Evolutionary conservation across 805 yeast species (phyloP).

Genomic region (Starmerella davenportii): DNA sequence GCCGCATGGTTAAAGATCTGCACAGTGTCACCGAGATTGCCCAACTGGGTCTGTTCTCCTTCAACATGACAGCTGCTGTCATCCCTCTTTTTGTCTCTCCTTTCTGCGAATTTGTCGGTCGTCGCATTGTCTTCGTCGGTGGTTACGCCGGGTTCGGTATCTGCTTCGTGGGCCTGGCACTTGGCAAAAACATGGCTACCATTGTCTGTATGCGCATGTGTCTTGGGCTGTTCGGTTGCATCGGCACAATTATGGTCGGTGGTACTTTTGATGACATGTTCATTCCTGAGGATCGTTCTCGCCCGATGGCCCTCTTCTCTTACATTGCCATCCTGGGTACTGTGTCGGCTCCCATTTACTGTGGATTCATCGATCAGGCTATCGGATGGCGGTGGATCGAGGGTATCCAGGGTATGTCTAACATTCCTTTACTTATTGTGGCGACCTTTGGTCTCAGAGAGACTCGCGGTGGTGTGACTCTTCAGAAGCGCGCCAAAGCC

Average conservation of each 20-base stretch:
- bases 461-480: constrained; percentile 39
- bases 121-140: constrained; percentile 32
- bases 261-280: constrained; percentile 60
- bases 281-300: constrained; percentile 39
- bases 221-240: constrained; percentile 57
- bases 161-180: constrained; percentile 28
- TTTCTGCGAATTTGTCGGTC: constrained; percentile 38
- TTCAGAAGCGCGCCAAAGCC: constrained; percentile 33
- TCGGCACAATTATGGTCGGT: constrained; percentile 58
- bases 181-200: constrained; percentile 42
- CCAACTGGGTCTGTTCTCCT: constrained; percentile 39
- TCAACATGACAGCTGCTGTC: constrained; percentile 45
- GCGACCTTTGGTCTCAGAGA: constrained; percentile 38
- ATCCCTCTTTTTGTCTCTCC: constrained; percentile 50
- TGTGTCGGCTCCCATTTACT: constrained; percentile 43
- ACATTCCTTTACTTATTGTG: constrained; percentile 35
- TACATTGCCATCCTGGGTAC: constrained; percentile 47
- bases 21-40: constrained; percentile 48
- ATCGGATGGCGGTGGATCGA: constrained; percentile 59
- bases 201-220: constrained; percentile 46
- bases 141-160: constrained; percentile 33
- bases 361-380: constrained; percentile 43
- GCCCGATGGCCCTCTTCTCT: constrained; percentile 50
- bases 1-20: constrained; percentile 37
- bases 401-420: constrained; percentile 41